These are phyloP conservation scores for Solanum ossicruentum DNA, from an alignment of 257 asterid species.

Conservation along the genomic window DNA sequence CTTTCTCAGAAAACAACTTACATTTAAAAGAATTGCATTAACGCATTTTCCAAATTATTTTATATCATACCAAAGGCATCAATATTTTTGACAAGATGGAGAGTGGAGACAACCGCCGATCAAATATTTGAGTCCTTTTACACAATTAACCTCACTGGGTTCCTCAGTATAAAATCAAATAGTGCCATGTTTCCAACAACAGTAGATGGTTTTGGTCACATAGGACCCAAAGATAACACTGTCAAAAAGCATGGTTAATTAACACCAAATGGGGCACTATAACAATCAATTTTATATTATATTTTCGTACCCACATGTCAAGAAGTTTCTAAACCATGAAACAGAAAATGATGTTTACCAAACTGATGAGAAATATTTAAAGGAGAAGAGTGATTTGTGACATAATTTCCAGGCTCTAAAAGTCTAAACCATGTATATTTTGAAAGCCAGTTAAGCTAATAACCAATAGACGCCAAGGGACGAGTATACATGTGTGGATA, in stretches of 20 bases:
- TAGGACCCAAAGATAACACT: neutral
- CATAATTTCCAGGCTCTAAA: neutral
- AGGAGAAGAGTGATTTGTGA: neutral
- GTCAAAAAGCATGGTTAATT: neutral
- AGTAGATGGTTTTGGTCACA: neutral
- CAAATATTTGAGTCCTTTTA: neutral
- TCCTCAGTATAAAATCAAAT: neutral
- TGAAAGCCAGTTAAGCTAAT: neutral
- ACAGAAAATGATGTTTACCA: conserved; percentile 17
- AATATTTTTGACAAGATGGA: neutral
- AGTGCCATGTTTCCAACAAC: neutral
- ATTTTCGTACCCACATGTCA: neutral
- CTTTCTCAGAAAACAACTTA: neutral
- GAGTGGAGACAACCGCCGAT: neutral
- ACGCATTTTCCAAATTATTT: neutral
- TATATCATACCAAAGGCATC: neutral
- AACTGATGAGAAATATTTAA: neutral
- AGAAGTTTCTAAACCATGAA: neutral
- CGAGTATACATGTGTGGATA: neutral
- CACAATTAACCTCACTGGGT: neutral
- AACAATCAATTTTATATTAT: neutral
- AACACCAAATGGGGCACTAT: neutral
- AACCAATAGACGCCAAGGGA: neutral
- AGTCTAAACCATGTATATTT: neutral
- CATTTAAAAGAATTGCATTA: neutral